A percentile compares a stretch with the other conserved stretches of the same genome.
These are phyloP conservation scores for Parachlorella kessleri DNA, from an alignment of 139 green algal species.

Conservation along the genomic window DNA sequence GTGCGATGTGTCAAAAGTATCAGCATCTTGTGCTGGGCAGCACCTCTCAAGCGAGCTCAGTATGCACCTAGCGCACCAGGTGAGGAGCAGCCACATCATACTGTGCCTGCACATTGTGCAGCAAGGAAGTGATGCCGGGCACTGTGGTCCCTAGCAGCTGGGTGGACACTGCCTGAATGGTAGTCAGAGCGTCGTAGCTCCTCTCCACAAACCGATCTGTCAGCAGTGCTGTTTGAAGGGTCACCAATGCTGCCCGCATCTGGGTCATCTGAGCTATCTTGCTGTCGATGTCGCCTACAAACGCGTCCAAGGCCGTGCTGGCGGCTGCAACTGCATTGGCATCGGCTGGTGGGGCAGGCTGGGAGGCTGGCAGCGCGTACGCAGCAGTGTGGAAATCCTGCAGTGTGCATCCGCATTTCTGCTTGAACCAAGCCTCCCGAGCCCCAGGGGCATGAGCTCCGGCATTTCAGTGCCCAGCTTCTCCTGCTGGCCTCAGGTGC, in stretches of 20 bases:
- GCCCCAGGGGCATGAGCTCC: no score
- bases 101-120: background rate
- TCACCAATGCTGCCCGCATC: background rate
- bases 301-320: background rate
- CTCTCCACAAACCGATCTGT: background rate
- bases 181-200: background rate
- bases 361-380: background rate
- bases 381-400: background rate
- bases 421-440: background rate
- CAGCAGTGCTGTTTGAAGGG: background rate
- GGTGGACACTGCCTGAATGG: background rate
- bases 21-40: no score
- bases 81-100: slow-evolving; percentile 20
- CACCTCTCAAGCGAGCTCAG: no score
- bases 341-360: background rate
- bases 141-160: background rate
- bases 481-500: no score
- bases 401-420: background rate
- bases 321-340: background rate
- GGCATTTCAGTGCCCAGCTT: no score
- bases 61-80: no score
- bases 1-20: no score
- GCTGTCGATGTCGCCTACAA: background rate
- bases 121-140: background rate
- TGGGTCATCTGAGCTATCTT: background rate